Evolutionary conservation across 805 yeast genomes (phyloP), one percentile per base, ranked within the genome.

Genomic region (Saccharomyces eubayanus): DNA sequence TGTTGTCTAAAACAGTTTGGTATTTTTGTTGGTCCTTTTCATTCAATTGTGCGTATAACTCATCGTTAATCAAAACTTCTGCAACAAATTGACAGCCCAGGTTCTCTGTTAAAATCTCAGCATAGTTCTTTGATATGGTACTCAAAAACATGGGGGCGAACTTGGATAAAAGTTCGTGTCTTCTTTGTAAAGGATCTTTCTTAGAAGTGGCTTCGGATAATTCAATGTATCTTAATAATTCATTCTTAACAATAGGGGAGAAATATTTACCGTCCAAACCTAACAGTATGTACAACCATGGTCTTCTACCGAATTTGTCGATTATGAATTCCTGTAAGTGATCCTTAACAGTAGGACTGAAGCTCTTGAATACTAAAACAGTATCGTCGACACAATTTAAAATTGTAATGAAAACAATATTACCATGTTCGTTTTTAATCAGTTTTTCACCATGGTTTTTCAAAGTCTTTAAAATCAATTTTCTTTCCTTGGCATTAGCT

Each of bases 371-470:
- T 47, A 89, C 79, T 63, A 89, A 76, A 52, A 87, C 94, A 1
- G 98, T 91, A 76, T 92, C 99, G 75, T 92, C 99, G 54, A 91
- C 94, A 28, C 92, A 84, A 80, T 86, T 78, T 71, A 88, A 84
- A 46, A 89, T 74, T 11, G 92, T 80, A 60, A 82, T 85, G 58
- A 91, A 77, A 12, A 91, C 97, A 48, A 77, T 62, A 70, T 88
- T 86, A 67, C 99, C 99, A 67, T 80, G 80, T 70, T 91, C 96
- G 68, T 92, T 92, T 57, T 82, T 80, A 52, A 89, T 83, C 68
- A 91, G 76, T 57, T 84, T 85, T 48, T 77, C 74, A n/a, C 84
- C 85, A 71, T 89, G 96, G 31, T 79, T 79, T 66, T 84, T 87
- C 69, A 92, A 78, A 14, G 84, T 68, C 71, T 80, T 87, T 57